Conservation (phyloP, 495 filamentous ascomycete genomes). For the Penicillium samsonianum region DNA sequence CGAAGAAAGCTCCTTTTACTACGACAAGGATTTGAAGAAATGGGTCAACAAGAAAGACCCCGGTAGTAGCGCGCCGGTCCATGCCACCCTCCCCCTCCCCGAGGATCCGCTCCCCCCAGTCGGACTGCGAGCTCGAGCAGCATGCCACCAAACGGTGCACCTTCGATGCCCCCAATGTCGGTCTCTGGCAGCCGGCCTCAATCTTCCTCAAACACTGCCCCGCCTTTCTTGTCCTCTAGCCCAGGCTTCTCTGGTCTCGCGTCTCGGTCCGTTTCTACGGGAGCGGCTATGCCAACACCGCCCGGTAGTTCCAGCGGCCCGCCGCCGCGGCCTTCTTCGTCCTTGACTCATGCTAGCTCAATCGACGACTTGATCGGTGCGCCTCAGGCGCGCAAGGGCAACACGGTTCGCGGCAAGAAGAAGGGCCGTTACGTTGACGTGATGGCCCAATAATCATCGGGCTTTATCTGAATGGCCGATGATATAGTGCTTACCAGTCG, state of each 20-base stretch:
- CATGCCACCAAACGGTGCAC: slow-evolving; percentile 33
- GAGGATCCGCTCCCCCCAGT: slow-evolving; percentile 46
- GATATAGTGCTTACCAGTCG: slow-evolving; percentile 9
- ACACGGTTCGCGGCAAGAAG: slow-evolving; percentile 68
- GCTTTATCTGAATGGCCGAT: neutral
- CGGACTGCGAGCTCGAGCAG: slow-evolving; percentile 41
- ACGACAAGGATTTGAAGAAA: slow-evolving; percentile 89
- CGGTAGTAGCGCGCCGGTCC: slow-evolving; percentile 45
- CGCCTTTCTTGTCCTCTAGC: slow-evolving; percentile 40
- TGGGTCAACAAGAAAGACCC: slow-evolving; percentile 96
- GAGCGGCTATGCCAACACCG: slow-evolving; percentile 36
- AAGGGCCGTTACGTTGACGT: slow-evolving; percentile 91
- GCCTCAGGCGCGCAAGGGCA: slow-evolving; percentile 65
- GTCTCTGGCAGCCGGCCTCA: slow-evolving; percentile 36
- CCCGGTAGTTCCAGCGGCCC: slow-evolving; percentile 31
- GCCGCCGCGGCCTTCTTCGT: slow-evolving; percentile 58
- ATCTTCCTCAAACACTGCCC: slow-evolving; percentile 42
- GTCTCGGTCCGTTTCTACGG: slow-evolving; percentile 42
- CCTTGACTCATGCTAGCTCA: slow-evolving; percentile 75
- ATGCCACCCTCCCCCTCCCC: slow-evolving; percentile 54
- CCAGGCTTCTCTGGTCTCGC: slow-evolving; percentile 41
- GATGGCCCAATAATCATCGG: slow-evolving; percentile 60
- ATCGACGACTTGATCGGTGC: slow-evolving; percentile 84
- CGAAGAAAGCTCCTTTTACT: slow-evolving; percentile 90
- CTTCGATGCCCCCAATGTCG: slow-evolving; percentile 32